phyloP scores from a whole-genome alignment of 163 green algal species.

The Chlorella variabilis region DNA sequence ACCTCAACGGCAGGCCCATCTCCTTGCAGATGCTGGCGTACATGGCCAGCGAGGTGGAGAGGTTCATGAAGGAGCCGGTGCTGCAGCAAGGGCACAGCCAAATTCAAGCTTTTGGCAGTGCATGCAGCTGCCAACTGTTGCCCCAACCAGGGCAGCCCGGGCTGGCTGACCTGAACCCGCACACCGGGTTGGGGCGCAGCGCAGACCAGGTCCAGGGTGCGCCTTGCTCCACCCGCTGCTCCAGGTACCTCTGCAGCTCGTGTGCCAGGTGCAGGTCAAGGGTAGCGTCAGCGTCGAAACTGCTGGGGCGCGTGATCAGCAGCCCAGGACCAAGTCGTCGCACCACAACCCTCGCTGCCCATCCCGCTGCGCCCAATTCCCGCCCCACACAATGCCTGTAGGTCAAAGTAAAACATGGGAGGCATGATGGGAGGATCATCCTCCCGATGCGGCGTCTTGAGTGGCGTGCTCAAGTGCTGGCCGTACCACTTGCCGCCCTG shows the following conservation, averaged over 20 bases:
- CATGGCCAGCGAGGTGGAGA: slow-evolving; percentile 48
- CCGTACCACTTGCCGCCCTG: slow-evolving; percentile 23
- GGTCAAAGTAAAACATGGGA: slow-evolving; percentile 61
- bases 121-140: too few species aligned
- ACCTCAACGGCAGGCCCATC: slow-evolving; percentile 37
- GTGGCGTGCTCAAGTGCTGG: slow-evolving; percentile 2
- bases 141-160: too few species aligned
- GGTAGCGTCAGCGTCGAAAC: not conserved
- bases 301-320: slow-evolving; percentile 14
- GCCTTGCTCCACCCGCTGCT: slow-evolving; percentile 20
- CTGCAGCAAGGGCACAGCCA: not conserved
- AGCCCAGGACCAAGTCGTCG: too few species aligned
- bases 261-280: too few species aligned
- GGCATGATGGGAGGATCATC: slow-evolving; percentile 42
- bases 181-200: slow-evolving; percentile 52
- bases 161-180: slow-evolving; percentile 33
- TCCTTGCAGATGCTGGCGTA: slow-evolving; percentile 62
- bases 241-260: slow-evolving; percentile 19
- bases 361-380: not conserved
- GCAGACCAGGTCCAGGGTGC: slow-evolving; percentile 47
- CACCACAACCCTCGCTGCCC: not conserved
- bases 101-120: too few species aligned
- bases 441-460: slow-evolving; percentile 56
- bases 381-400: slow-evolving; percentile 33
- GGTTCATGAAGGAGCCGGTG: slow-evolving; percentile 58